phyloP scores from a whole-genome alignment of 73 alveolate species.

The Paramecium biaurelia region DNA sequence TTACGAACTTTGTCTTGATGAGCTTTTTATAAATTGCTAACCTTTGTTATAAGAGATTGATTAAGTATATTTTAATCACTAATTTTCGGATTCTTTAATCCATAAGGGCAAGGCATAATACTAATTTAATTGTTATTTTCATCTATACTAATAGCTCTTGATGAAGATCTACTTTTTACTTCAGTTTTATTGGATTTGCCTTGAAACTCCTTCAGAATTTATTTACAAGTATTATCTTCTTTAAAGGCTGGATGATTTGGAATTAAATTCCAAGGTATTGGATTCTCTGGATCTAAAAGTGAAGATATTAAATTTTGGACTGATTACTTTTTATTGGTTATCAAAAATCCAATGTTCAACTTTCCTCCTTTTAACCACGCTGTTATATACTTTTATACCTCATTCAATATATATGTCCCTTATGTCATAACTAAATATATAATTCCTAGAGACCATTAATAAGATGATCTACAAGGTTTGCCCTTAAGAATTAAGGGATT shows the following conservation, averaged over 20 bases:
- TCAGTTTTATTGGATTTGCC: neutral
- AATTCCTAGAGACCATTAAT: conserved; percentile 29
- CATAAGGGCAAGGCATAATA: conserved; percentile 28
- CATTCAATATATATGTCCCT: neutral
- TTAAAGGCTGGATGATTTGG: conserved; percentile 42
- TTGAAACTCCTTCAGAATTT: neutral
- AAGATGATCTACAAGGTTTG: neutral
- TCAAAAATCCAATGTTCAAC: neutral
- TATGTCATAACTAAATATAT: conserved; percentile 26
- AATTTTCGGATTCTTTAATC: neutral
- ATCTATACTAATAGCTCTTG: conserved; percentile 7
- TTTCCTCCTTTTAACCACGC: conserved; percentile 27
- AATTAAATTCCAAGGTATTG: conserved; percentile 21
- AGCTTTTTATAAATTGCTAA: neutral
- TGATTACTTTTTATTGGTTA: neutral
- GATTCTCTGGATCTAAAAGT: conserved; percentile 26
- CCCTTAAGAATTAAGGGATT: conserved; percentile 38
- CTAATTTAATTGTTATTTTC: neutral
- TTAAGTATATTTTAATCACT: neutral
- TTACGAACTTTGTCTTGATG: conserved; percentile 21
- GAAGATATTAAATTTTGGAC: neutral
- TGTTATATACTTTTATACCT: neutral
- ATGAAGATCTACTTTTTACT: neutral
- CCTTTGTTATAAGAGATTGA: conserved; percentile 10
- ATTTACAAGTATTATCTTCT: neutral